Percentiles rank a stretch among this genome's conserved stretches.
These are phyloP conservation scores for Talaromyces trachyspermus DNA, from an alignment of 495 filamentous ascomycete genomes.

Conservation along the genomic window DNA sequence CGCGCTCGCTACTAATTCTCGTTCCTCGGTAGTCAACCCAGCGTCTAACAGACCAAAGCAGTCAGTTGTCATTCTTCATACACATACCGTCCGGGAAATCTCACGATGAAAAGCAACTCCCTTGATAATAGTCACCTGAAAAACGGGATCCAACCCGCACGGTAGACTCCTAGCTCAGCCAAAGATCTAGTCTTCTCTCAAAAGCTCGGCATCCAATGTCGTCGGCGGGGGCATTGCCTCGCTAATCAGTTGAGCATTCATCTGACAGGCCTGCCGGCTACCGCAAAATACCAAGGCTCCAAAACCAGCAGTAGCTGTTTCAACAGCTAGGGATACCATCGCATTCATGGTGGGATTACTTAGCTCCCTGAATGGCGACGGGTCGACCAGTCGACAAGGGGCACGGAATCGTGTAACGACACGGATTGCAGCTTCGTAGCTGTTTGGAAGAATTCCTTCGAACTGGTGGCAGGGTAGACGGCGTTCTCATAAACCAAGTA, in stretches of 20 bases:
- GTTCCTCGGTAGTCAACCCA: constrained; percentile 73
- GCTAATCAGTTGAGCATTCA: constrained; percentile 56
- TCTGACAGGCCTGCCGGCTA: constrained; percentile 58
- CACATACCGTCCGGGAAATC: constrained; percentile 8
- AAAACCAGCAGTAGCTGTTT: constrained; percentile 58
- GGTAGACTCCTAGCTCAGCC: constrained; percentile 58
- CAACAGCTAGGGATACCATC: constrained; percentile 60
- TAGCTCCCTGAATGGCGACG: constrained; percentile 54
- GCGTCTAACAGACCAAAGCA: constrained; percentile 39
- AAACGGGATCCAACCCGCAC: constrained; percentile 58
- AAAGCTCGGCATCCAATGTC: constrained; percentile 36
- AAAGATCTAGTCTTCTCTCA: constrained; percentile 60
- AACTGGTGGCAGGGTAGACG: constrained; percentile 58
- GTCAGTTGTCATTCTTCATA: constrained; percentile 1
- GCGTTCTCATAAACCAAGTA: constrained; percentile 68
- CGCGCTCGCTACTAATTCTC: constrained; percentile 63
- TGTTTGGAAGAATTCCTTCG: constrained; percentile 55
- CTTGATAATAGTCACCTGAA: constrained; percentile 55
- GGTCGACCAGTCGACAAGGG: constrained; percentile 43
- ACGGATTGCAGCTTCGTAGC: constrained; percentile 44
- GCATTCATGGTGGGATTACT: constrained; percentile 58
- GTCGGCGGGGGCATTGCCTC: constrained; percentile 47
- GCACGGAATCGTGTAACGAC: constrained; percentile 27
- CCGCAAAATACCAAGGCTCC: constrained; percentile 73
- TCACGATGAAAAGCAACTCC: constrained; percentile 75